Evolutionary conservation across 805 yeast genomes (phyloP).

Genomic region (Cyberlindnera euphorbiiphila): DNA sequence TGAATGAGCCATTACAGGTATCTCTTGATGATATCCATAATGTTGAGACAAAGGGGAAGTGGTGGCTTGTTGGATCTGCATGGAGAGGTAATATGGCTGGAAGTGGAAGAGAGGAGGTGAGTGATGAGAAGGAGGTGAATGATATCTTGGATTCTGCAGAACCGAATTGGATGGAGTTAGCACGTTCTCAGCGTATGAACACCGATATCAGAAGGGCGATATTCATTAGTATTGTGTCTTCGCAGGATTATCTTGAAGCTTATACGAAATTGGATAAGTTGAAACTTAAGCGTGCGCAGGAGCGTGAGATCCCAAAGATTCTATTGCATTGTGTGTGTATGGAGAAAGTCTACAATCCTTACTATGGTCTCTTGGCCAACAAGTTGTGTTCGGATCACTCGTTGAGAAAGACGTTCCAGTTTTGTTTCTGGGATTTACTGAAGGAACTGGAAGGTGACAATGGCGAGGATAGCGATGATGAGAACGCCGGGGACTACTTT

Average conservation of each 20-base stretch:
- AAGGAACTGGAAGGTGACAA: conserved; percentile 61
- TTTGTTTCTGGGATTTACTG: conserved; percentile 82
- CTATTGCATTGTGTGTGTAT: conserved; percentile 80
- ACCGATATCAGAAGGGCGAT: conserved; percentile 93
- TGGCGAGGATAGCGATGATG: conserved; percentile 35
- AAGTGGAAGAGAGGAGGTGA: conserved; percentile 19
- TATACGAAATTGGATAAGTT: conserved; percentile 77
- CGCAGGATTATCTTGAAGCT: conserved; percentile 88
- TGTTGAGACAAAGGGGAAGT: conserved; percentile 80
- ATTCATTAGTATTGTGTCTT: conserved; percentile 92
- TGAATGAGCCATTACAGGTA: conserved; percentile 78
- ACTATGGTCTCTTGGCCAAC: conserved; percentile 74
- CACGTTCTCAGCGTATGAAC: conserved; percentile 86
- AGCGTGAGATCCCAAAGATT: conserved; percentile 82
- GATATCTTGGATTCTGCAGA: conserved; percentile 27
- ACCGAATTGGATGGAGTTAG: conserved; percentile 87
- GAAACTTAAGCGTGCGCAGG: conserved; percentile 72
- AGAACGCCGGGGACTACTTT: conserved; percentile 24
- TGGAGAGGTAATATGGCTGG: conserved; percentile 69
- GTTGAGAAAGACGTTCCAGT: conserved; percentile 80
- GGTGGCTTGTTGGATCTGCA: conserved; percentile 99
- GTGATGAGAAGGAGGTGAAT: conserved; percentile 17
- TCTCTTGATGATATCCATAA: conserved; percentile 75
- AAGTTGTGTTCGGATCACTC: conserved; percentile 74
- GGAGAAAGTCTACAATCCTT: conserved; percentile 86